Conservation (phyloP, 2,329 filamentous ascomycete species). For the Microdochium nivale region DNA sequence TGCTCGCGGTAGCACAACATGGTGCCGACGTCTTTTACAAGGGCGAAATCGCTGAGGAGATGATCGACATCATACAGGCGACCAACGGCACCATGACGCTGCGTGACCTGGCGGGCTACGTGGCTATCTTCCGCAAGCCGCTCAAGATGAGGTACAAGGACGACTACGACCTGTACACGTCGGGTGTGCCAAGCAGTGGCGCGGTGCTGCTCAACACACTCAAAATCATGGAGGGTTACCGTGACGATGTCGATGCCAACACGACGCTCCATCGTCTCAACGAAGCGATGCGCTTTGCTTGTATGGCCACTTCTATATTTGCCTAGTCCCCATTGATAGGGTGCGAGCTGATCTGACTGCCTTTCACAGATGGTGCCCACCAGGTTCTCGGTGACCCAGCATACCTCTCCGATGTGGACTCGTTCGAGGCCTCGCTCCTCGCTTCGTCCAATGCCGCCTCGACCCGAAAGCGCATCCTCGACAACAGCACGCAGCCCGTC, state of each 20-base stretch:
- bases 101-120: conserved; percentile 46
- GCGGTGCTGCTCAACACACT: conserved; percentile 66
- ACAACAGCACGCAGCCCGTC: conserved; percentile 62
- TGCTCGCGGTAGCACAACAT: conserved; percentile 66
- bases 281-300: conserved; percentile 85
- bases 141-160: conserved; percentile 59
- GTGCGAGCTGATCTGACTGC: neutral
- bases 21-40: conserved; percentile 69
- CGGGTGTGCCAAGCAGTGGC: conserved; percentile 71
- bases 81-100: conserved; percentile 68
- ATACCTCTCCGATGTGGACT: conserved; percentile 55
- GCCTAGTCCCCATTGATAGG: neutral
- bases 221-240: conserved; percentile 76
- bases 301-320: neutral
- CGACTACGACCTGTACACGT: conserved; percentile 54
- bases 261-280: conserved; percentile 74
- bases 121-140: conserved; percentile 52
- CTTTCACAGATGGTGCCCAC: conserved; percentile 51
- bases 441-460: conserved; percentile 46
- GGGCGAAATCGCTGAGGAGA: conserved; percentile 64
- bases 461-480: conserved; percentile 61
- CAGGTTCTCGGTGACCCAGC: conserved; percentile 74
- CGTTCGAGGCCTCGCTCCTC: conserved; percentile 62
- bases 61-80: conserved; percentile 58
- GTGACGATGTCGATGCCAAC: conserved; percentile 42